phyloP scores from a whole-genome alignment of 805 yeast species.

The Barnettozyma vustinii region DNA sequence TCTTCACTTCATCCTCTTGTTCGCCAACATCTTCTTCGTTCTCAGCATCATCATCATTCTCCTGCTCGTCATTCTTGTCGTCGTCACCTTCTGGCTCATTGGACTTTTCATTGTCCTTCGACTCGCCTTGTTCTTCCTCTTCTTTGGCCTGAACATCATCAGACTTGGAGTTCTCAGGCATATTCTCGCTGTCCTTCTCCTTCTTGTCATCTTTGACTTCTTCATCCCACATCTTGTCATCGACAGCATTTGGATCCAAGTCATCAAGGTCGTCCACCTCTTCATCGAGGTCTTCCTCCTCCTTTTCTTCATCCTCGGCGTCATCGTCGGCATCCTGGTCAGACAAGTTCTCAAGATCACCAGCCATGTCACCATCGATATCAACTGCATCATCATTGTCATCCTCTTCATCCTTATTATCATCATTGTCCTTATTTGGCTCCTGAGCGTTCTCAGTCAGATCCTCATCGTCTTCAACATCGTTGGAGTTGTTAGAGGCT shows the following conservation, averaged over 20 bases:
- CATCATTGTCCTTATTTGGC: constrained; percentile 66
- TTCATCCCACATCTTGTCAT: constrained; percentile 98
- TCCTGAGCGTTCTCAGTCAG: constrained; percentile 64
- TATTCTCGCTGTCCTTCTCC: constrained; percentile 75
- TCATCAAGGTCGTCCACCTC: constrained; percentile 87
- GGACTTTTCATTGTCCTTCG: constrained; percentile 30
- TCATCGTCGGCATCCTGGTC: constrained; percentile 57
- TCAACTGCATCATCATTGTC: constrained; percentile 86
- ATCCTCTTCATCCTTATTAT: constrained; percentile 60
- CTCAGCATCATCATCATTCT: constrained; percentile 48
- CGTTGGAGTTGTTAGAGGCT: constrained; percentile 72
- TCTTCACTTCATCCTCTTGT: constrained; percentile 71
- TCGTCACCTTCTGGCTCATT: constrained; percentile 30
- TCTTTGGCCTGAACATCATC: constrained; percentile 38
- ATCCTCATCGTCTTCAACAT: constrained; percentile 89
- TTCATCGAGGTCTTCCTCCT: constrained; percentile 76
- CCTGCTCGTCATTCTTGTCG: constrained; percentile 37
- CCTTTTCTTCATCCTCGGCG: constrained; percentile 49
- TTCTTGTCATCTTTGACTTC: constrained; percentile 71
- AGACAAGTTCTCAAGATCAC: constrained; percentile 76
- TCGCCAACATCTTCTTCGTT: constrained; percentile 75
- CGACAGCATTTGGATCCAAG: constrained; percentile 89
- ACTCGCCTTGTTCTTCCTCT: constrained; percentile 30
- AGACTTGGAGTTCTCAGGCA: constrained; percentile 51
- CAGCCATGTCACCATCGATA: constrained; percentile 96